Conservation (phyloP, 495 filamentous ascomycete species). For the Haplographium delicatum region DNA sequence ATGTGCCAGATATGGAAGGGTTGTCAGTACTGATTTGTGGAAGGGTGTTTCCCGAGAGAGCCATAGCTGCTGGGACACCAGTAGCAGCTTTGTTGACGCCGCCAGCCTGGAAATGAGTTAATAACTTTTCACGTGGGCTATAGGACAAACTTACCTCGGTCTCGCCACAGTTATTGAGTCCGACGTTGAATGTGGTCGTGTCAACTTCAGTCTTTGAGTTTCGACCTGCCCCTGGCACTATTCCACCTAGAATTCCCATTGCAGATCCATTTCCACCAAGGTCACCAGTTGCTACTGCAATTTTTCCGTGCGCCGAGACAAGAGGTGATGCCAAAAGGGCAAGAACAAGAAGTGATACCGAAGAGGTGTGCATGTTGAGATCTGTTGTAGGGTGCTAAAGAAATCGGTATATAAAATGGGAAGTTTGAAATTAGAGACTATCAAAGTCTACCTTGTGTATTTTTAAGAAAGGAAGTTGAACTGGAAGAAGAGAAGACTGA, state of each 20-base stretch:
- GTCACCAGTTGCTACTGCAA: slow-evolving; percentile 4
- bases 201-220: slow-evolving; percentile 4
- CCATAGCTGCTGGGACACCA: background rate
- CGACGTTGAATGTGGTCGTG: background rate
- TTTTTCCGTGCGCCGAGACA: slow-evolving; percentile 9
- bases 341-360: no score
- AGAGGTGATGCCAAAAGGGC: background rate
- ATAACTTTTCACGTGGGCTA: no score
- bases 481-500: no score
- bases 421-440: no score
- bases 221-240: slow-evolving; percentile 7
- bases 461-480: no score
- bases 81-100: background rate
- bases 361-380: no score
- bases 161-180: no score
- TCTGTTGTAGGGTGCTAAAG: no score
- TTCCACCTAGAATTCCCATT: slow-evolving; percentile 3
- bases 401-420: no score
- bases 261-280: slow-evolving; percentile 10
- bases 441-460: no score
- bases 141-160: background rate
- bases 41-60: slow-evolving; percentile 24
- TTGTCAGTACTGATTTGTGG: slow-evolving; percentile 7
- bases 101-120: no score
- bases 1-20: slow-evolving; percentile 1